Conservation (phyloP, 2,329 filamentous ascomycete genomes). For the Colletotrichum endophyticum region DNA sequence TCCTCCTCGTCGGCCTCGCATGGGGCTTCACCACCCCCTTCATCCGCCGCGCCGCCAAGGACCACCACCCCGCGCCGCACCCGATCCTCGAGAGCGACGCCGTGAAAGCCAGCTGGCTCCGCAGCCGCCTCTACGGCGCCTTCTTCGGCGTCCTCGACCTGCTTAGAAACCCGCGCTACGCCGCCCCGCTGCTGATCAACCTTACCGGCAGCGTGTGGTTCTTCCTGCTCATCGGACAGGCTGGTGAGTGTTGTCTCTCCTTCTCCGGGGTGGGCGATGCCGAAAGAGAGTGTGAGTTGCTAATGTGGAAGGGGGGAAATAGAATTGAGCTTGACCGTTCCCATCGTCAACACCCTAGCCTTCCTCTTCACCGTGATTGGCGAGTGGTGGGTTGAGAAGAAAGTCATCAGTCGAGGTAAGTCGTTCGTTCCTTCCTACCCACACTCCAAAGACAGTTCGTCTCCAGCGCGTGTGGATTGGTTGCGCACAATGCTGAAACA, state of each 20-base stretch:
- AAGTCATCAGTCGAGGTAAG: constrained; percentile 83
- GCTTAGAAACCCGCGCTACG: constrained; percentile 81
- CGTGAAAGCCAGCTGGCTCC: constrained; percentile 64
- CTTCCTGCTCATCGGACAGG: constrained; percentile 90
- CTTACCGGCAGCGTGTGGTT: constrained; percentile 96
- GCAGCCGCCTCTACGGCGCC: constrained; percentile 65
- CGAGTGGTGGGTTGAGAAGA: constrained; percentile 93
- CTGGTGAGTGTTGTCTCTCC: constrained; percentile 64
- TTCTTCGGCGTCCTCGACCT: constrained; percentile 81
- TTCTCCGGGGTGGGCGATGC: background rate
- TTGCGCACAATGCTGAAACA: background rate
- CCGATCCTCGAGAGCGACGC: constrained; percentile 55
- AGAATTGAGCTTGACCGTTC: constrained; percentile 93
- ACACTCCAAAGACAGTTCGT: background rate
- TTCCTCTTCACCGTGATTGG: constrained; percentile 96
- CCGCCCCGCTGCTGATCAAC: constrained; percentile 84
- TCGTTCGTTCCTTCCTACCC: constrained; percentile 10
- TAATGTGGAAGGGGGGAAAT: background rate
- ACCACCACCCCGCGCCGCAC: constrained; percentile 70
- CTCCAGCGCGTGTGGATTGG: background rate
- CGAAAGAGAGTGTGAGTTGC: background rate
- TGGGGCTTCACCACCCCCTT: constrained; percentile 95
- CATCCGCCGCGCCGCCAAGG: constrained; percentile 83
- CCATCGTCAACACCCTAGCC: constrained; percentile 91
- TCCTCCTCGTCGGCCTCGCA: constrained; percentile 87